Conservation (phyloP, 176 grass and related monocot species). For the Leersia perrieri region DNA sequence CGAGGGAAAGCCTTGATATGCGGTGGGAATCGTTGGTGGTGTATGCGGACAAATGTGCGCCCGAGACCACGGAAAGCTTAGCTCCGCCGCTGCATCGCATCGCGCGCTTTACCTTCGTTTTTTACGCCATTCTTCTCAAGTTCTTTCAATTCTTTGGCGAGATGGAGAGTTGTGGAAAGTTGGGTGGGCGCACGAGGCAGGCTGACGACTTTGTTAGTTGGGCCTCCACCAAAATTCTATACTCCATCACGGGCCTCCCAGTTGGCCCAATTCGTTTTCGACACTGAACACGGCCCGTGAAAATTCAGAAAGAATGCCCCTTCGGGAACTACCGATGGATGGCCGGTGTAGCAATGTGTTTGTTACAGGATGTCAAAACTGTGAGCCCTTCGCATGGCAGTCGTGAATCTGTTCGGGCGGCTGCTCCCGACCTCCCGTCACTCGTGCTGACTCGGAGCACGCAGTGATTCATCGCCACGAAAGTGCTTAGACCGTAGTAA, state of each 20-base stretch:
- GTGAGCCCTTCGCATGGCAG: background rate
- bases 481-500: background rate
- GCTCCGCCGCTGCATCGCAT: conserved; percentile 23
- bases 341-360: too few relatives aligned
- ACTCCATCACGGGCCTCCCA: too few relatives aligned
- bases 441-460: background rate
- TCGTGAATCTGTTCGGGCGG: background rate
- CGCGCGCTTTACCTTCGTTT: background rate
- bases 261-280: background rate
- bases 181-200: background rate
- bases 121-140: background rate
- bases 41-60: conserved; percentile 35
- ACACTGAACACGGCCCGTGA: background rate
- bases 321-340: background rate
- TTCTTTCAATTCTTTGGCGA: too few relatives aligned
- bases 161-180: background rate
- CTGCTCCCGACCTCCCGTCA: background rate
- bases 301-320: background rate
- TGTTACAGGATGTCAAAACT: too few relatives aligned
- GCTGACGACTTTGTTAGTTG: background rate
- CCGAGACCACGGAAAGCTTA: conserved; percentile 33
- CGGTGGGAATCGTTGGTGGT: conserved; percentile 54
- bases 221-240: too few relatives aligned
- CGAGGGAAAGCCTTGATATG: conserved; percentile 26
- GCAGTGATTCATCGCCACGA: background rate